Evolutionary conservation across 768 basidiomycete species (phyloP).

Genomic region (Agrocybe pediades): DNA sequence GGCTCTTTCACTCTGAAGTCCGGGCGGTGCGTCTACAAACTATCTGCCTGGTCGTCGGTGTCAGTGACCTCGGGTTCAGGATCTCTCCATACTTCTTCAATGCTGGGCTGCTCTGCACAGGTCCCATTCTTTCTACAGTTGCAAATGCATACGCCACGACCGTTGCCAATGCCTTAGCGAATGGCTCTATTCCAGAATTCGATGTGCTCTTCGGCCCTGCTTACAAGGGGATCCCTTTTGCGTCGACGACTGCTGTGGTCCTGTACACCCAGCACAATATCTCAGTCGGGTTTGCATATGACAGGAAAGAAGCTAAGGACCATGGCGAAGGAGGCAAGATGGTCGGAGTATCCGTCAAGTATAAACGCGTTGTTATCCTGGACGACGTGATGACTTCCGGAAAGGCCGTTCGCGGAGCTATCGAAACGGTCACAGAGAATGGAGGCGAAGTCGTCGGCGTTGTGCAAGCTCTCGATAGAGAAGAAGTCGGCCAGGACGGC

Average conservation of each 20-base stretch:
- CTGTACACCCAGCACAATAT: constrained; percentile 67
- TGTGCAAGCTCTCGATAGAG: constrained; percentile 82
- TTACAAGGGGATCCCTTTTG: constrained; percentile 96
- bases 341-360: constrained; percentile 84
- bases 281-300: constrained; percentile 82
- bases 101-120: constrained; percentile 84
- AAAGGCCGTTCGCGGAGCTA: constrained; percentile 84
- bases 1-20: constrained; percentile 94
- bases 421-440: constrained; percentile 65
- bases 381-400: constrained; percentile 97
- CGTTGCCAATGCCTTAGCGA: constrained; percentile 55
- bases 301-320: constrained; percentile 94
- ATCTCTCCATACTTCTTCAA: constrained; percentile 98
- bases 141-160: constrained; percentile 84
- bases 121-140: constrained; percentile 75
- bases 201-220: constrained; percentile 95
- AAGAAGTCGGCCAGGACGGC: constrained; percentile 79
- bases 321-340: constrained; percentile 95
- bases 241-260: constrained; percentile 78
- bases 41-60: not conserved
- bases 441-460: constrained; percentile 90
- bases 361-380: constrained; percentile 81
- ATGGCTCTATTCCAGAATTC: constrained; percentile 43
- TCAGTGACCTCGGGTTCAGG: constrained; percentile 35
- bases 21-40: constrained; percentile 66